phyloP scores from a whole-genome alignment of 257 asterid species.

The Prunella vulgaris region DNA sequence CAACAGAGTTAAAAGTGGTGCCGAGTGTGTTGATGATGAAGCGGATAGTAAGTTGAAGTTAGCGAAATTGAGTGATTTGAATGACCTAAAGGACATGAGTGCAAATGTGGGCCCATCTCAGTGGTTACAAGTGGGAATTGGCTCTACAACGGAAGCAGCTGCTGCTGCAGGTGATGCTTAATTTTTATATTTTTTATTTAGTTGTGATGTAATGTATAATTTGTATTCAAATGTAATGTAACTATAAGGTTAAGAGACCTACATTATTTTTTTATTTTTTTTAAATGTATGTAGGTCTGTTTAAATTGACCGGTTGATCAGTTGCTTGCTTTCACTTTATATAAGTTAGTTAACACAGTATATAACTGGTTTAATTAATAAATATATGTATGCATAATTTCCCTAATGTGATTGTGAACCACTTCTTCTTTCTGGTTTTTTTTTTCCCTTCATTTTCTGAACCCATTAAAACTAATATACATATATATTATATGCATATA shows the following conservation, averaged over 20 bases:
- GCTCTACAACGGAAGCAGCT: constrained; percentile 43
- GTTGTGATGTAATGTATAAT: constrained; percentile 1
- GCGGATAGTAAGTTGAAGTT: constrained; percentile 60
- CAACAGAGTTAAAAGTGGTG: constrained; percentile 6
- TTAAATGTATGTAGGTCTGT: not conserved
- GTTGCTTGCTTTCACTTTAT: not conserved
- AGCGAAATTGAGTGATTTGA: constrained; percentile 56
- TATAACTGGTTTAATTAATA: not conserved
- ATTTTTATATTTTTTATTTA: not conserved
- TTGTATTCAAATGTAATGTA: constrained; percentile 24
- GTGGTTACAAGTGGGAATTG: constrained; percentile 92
- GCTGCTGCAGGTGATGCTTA: constrained; percentile 18
- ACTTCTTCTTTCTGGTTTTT: not conserved
- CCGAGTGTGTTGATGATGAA: constrained; percentile 45
- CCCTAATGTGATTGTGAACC: not conserved
- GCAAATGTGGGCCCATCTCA: constrained; percentile 41
- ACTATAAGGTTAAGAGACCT: constrained; percentile 3
- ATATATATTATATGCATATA: too few species aligned
- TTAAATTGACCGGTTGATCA: not conserved
- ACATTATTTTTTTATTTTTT: not conserved
- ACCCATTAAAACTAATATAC: too few species aligned
- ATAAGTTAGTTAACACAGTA: not conserved
- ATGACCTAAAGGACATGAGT: constrained; percentile 43
- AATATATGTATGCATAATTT: too few species aligned
- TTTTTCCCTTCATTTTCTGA: too few species aligned